A percentile compares a stretch with the other conserved stretches of the same genome.
phyloP scores from a whole-genome alignment of 2,329 filamentous ascomycete genomes.

The Cladosporium halotolerans region DNA sequence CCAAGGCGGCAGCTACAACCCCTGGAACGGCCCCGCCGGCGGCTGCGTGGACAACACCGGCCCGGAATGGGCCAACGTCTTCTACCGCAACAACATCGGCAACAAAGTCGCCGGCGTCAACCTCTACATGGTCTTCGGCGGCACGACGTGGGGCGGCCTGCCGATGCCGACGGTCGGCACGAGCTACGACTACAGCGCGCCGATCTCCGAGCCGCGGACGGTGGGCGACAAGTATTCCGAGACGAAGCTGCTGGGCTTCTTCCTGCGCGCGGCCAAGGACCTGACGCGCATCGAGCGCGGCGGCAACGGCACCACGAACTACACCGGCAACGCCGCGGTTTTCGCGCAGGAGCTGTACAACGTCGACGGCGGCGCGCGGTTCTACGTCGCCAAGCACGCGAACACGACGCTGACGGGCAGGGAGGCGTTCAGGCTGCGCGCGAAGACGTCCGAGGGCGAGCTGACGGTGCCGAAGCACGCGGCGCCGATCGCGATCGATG shows the following conservation, averaged over 20 bases:
- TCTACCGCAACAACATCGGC: conserved; percentile 57
- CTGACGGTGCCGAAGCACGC: conserved; percentile 49
- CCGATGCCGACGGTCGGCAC: conserved; percentile 53
- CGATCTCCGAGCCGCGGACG: conserved; percentile 53
- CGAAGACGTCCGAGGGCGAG: conserved; percentile 51
- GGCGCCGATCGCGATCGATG: conserved; percentile 48
- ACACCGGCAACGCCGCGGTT: conserved; percentile 46
- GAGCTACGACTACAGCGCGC: conserved; percentile 59
- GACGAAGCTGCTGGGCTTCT: conserved; percentile 56
- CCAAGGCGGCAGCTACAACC: conserved; percentile 55
- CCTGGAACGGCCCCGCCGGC: conserved; percentile 55
- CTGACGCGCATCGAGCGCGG: conserved; percentile 49
- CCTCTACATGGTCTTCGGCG: conserved; percentile 60
- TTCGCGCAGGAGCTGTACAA: conserved; percentile 53
- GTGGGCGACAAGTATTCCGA: conserved; percentile 58
- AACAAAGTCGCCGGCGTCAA: conserved; percentile 55
- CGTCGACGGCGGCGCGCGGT: conserved; percentile 49
- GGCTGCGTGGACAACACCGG: conserved; percentile 51
- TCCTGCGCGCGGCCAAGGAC: conserved; percentile 49
- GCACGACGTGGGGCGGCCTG: conserved; percentile 58
- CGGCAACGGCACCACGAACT: conserved; percentile 44
- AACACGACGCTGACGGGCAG: conserved; percentile 46
- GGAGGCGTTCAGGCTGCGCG: conserved; percentile 49
- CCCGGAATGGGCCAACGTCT: conserved; percentile 56
- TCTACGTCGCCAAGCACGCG: conserved; percentile 54